Conservation (phyloP, 73 alveolate genomes). For the Paramecium biaurelia region DNA sequence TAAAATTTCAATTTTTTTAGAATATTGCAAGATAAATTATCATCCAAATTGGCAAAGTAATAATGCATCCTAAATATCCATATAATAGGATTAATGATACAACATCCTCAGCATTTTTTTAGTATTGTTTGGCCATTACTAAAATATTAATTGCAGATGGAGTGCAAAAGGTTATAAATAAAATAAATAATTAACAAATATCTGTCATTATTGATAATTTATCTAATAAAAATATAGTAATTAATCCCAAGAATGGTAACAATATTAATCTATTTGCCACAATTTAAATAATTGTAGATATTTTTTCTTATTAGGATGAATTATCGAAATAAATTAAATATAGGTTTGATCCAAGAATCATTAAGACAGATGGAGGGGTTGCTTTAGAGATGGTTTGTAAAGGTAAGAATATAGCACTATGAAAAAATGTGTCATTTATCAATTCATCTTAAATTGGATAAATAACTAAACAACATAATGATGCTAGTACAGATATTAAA, state of each 20-base stretch:
- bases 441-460: not conserved
- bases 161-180: constrained; percentile 25
- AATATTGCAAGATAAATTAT: not conserved
- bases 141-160: constrained; percentile 38
- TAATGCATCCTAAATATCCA: not conserved
- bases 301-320: not conserved
- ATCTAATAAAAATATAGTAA: not conserved
- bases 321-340: not conserved
- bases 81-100: constrained; percentile 15
- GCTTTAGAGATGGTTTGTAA: not conserved
- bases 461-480: not conserved
- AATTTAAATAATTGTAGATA: not conserved
- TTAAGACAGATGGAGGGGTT: not conserved
- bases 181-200: not conserved
- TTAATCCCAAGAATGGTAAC: not conserved
- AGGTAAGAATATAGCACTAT: not conserved
- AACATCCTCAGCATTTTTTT: not conserved
- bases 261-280: not conserved
- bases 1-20: not conserved
- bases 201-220: not conserved
- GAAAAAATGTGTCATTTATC: not conserved
- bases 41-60: constrained; percentile 42
- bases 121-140: constrained; percentile 5
- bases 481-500: not conserved
- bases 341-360: not conserved